Base-by-base conservation (phyloP, 1,139 yeast species). In the Yarrowia galli region DNA sequence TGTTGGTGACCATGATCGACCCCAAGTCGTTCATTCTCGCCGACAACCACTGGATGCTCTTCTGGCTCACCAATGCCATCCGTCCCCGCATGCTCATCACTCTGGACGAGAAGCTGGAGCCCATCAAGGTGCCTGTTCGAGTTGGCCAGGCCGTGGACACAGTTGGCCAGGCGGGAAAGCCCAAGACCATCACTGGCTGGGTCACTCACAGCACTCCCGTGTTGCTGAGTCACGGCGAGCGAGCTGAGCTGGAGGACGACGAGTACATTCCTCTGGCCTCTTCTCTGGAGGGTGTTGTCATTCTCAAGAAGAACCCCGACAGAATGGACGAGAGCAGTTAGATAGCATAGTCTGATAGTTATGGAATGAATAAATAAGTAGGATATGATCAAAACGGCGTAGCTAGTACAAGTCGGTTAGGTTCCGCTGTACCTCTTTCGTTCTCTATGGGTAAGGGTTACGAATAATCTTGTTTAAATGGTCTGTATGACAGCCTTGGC, bases 131-230 rank as follows among this genome's bases (percentile, higher is more conserved):
- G 15, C 95, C 92, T 74, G 99, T 95, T 10, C 87, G 99, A 76
- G 98, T 96, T 48, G 99, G 99, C 72, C 98, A 95, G 81, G 98
- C 99, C 6, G 99, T 96, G 60, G 99, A 96, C 78, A 92, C 93
- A 58, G 98, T 96, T 70, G 99, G 99, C 45, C 98, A 93, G 79
- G 99, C 98, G 0, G 99, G 99, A 81, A 92, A 92, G 75, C 99
- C 99, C 53, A 95, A 95, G 82, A 93, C 98, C 32, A 96, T 96
- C 66, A 96, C 99, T 6, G 99, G 99, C 53, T 96, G 99, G 99
- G 98, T 95, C 28, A 96, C 99, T 1, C 99, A 96, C 77, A 91
- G 96, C 8, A 95, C 99, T 0, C 99, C 99, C 0, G 99, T 95
- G 28, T 83, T 96, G 74, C 83, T 96, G 70, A 93, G 96, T 67